Percentiles rank a stretch among this genome's conserved stretches.
Evolutionary conservation across 2,329 filamentous ascomycete species (phyloP).

Genomic region (Magnaporthiopsis poae): DNA sequence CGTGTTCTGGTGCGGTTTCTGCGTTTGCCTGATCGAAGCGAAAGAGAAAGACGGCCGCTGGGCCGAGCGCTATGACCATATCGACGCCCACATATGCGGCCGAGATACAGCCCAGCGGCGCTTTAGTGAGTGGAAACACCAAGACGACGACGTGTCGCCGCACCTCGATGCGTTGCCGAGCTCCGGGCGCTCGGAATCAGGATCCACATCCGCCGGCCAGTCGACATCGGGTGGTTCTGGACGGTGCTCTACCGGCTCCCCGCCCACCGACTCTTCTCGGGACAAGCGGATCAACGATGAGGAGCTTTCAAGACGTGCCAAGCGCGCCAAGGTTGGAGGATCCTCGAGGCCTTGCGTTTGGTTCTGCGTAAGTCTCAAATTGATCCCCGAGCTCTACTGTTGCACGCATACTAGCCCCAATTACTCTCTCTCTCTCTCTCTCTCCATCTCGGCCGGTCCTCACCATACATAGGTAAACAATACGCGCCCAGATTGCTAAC

Average conservation of each 20-base stretch:
- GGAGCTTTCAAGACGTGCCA: background rate
- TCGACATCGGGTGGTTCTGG: background rate
- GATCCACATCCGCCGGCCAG: background rate
- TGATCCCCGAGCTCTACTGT: background rate
- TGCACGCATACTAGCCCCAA: background rate
- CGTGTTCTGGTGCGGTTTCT: conserved; percentile 85
- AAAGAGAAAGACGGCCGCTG: conserved; percentile 5
- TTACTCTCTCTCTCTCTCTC: background rate
- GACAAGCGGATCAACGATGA: background rate
- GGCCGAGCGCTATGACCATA: conserved; percentile 55
- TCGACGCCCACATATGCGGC: conserved; percentile 60
- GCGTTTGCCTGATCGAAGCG: conserved; percentile 38
- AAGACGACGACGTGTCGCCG: conserved; percentile 14
- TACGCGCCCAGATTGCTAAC: background rate
- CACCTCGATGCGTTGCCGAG: too few relatives aligned
- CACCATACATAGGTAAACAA: background rate
- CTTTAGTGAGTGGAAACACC: conserved; percentile 47
- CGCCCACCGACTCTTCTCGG: background rate
- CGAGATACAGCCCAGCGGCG: conserved; percentile 28
- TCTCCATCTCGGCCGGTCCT: background rate
- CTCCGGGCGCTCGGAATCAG: too few relatives aligned
- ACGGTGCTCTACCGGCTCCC: background rate
- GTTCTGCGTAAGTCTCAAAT: background rate
- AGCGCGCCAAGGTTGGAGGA: background rate
- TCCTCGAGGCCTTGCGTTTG: background rate